A percentile compares a stretch with the other conserved stretches of the same genome.
Conservation (phyloP, 2,329 filamentous ascomycete species). For the Paracoccidioides brasiliensis region DNA sequence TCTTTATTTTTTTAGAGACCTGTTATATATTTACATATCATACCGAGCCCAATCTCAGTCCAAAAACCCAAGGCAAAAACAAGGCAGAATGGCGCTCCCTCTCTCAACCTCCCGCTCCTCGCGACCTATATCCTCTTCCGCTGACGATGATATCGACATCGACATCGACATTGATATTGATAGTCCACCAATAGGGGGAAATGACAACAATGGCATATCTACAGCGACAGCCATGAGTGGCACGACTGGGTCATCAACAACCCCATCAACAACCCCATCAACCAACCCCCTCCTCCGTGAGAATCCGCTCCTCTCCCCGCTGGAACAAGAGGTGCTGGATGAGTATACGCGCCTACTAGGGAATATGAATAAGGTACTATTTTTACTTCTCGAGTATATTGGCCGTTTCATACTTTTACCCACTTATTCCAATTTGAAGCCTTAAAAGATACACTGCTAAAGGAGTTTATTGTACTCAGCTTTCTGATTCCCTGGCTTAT, state of each 20-base stretch:
- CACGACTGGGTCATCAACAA: slow-evolving; percentile 1
- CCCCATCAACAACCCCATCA: slow-evolving; percentile 8
- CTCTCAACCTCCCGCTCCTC: slow-evolving; percentile 7
- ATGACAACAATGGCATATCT: background rate
- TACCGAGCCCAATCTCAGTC: no score
- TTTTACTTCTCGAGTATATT: background rate
- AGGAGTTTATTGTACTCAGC: slow-evolving; percentile 12
- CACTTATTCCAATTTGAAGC: background rate
- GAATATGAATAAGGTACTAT: slow-evolving; percentile 72
- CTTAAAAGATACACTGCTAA: background rate
- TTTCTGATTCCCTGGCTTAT: slow-evolving; percentile 37
- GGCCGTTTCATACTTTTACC: background rate
- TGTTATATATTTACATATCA: no score
- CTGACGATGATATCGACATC: slow-evolving; percentile 33
- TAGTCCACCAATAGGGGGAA: background rate
- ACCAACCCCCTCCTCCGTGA: slow-evolving; percentile 28
- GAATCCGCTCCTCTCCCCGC: slow-evolving; percentile 45
- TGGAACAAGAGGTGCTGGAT: slow-evolving; percentile 89
- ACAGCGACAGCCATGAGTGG: background rate
- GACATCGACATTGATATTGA: slow-evolving; percentile 13
- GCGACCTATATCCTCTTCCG: background rate
- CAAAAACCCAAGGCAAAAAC: no score
- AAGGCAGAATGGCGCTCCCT: slow-evolving; percentile 6
- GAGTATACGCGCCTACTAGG: slow-evolving; percentile 79
- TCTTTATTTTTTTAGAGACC: no score